Percentiles rank a stretch among this genome's conserved stretches.
phyloP scores from a whole-genome alignment of 23 red algal species.

The Cyanidium caldarium region DNA sequence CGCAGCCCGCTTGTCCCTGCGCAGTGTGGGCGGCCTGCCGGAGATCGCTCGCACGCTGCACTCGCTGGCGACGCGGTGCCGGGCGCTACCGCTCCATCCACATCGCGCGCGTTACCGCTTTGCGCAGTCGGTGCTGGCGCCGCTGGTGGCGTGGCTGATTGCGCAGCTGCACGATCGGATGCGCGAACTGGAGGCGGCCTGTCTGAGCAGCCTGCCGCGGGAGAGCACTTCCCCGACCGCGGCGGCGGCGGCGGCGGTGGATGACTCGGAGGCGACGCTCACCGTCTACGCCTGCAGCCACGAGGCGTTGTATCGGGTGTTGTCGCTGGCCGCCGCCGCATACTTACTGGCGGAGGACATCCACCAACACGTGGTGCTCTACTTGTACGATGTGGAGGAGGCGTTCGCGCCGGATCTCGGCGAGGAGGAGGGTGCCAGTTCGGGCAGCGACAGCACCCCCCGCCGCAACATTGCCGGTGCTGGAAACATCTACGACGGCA shows the following conservation, averaged over 20 bases:
- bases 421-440: not conserved
- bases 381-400: not conserved
- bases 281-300: not conserved
- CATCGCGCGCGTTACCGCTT: not conserved
- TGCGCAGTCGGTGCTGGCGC: not conserved
- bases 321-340: not conserved
- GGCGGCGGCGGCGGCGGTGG: not conserved
- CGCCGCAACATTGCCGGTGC: not conserved
- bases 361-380: not conserved
- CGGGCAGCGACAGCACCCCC: not conserved
- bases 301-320: not conserved
- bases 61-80: not conserved
- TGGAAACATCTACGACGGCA: not conserved
- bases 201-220: not conserved
- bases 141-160: not conserved
- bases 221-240: not conserved
- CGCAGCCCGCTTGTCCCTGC: not conserved
- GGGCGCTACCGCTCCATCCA: not conserved
- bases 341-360: conserved; percentile 3
- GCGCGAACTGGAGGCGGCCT: not conserved
- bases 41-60: not conserved
- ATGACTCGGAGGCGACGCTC: too few relatives aligned
- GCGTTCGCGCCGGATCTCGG: not conserved
- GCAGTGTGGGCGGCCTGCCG: not conserved
- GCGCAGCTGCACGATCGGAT: not conserved